Conservation (phyloP, 2,329 filamentous ascomycete genomes). For the Fusarium cyanostomum region DNA sequence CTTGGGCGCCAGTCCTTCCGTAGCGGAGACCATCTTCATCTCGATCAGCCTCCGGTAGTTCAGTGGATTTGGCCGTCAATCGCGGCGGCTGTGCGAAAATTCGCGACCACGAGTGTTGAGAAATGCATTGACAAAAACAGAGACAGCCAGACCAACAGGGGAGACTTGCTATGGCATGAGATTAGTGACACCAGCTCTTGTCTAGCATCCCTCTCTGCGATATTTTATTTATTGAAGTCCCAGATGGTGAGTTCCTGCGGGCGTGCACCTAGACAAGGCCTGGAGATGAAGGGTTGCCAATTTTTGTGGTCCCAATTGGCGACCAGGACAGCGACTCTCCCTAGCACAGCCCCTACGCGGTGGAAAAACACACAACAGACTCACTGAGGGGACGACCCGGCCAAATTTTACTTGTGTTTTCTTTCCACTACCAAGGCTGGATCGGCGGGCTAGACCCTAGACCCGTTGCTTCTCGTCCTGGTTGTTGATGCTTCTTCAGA, state of each 20-base stretch:
- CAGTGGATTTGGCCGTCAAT: slow-evolving; percentile 28
- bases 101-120: not conserved
- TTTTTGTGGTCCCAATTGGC: slow-evolving; percentile 18
- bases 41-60: slow-evolving; percentile 28
- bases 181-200: not conserved
- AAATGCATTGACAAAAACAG: not conserved
- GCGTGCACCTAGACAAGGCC: slow-evolving; percentile 4
- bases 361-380: too few species aligned
- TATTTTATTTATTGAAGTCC: not conserved
- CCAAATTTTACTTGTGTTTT: too few species aligned
- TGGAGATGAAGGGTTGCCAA: slow-evolving; percentile 25
- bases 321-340: slow-evolving; percentile 18
- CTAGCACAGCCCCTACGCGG: too few species aligned
- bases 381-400: too few species aligned
- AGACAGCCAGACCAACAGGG: not conserved
- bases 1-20: slow-evolving; percentile 12
- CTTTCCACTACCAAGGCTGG: too few species aligned
- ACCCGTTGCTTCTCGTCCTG: slow-evolving; percentile 17
- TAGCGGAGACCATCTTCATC: slow-evolving; percentile 17
- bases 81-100: slow-evolving; percentile 12
- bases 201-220: not conserved
- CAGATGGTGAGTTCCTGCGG: not conserved
- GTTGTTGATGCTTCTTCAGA: slow-evolving; percentile 10
- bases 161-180: not conserved
- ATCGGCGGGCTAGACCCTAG: slow-evolving; percentile 22